Evolutionary conservation across 345 rosid species (phyloP).

Genomic region (Salix caprea): DNA sequence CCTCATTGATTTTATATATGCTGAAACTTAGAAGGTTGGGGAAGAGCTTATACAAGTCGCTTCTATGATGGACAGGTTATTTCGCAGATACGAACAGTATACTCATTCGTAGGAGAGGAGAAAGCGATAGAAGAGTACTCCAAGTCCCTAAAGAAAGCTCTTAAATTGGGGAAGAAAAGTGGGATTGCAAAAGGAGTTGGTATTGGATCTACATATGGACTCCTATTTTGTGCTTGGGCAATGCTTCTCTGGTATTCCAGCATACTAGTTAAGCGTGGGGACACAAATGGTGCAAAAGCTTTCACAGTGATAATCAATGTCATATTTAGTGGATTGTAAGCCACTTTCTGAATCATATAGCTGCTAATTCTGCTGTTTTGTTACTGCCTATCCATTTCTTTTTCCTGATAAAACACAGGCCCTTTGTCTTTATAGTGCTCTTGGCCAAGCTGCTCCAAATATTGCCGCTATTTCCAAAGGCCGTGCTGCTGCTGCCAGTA

Average conservation of each 20-base stretch:
- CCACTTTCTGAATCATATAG: background rate
- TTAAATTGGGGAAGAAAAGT: conserved; percentile 54
- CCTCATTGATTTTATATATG: background rate
- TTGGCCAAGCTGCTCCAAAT: conserved; percentile 78
- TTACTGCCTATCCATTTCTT: background rate
- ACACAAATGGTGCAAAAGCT: conserved; percentile 68
- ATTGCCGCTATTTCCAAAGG: conserved; percentile 75
- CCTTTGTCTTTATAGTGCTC: conserved; percentile 42
- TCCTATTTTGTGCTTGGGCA: conserved; percentile 73
- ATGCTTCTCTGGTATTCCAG: conserved; percentile 80
- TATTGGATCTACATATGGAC: conserved; percentile 62
- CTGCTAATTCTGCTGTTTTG: background rate
- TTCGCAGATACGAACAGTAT: conserved; percentile 72
- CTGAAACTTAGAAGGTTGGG: background rate
- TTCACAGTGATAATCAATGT: conserved; percentile 74
- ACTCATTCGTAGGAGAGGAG: conserved; percentile 76
- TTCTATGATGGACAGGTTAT: conserved; percentile 38
- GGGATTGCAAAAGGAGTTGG: conserved; percentile 78
- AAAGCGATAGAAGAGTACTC: conserved; percentile 61
- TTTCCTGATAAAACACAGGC: conserved; percentile 11
- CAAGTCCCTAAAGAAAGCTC: conserved; percentile 45
- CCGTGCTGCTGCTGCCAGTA: conserved; percentile 60
- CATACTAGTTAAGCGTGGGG: conserved; percentile 58
- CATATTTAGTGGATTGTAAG: conserved; percentile 83
- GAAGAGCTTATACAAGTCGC: background rate